Base-by-base conservation (phyloP, 305 asterid species). In the Caryopteris hybrid region DNA sequence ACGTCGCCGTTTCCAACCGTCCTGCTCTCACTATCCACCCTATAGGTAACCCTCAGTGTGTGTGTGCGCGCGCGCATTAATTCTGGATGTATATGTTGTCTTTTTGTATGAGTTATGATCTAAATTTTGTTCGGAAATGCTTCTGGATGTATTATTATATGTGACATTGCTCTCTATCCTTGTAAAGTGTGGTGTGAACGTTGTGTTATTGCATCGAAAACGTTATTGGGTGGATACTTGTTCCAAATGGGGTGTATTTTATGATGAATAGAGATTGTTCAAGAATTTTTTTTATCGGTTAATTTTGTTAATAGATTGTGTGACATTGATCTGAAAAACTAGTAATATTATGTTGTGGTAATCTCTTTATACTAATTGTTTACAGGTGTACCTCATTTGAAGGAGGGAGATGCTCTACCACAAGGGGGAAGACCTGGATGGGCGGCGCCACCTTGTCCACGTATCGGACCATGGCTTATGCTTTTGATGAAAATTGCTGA, bases 391-490 rank as follows among this genome's bases (percentile, higher is more conserved):
- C 98, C 98, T 0, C 98, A 92, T 84, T 75, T 90, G 71, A 85
- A 75, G 75, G 96, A 88, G 31, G 98, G 96, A 33, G 97, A 92
- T 74, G 89, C 72, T 64, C 78, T 81, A 46, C 96, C 97, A 14
- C 89, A 87, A 65, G 98, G 98, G 23, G 98, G 98, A 58, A 82
- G 42, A 71, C 88, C 97, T 0, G 93, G 96, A 67, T 92, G 98
- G 98, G 98, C 96, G 0, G 98, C 93, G 0, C 97, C 96, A 9
- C 98, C 98, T 13, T 83, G 84, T 83, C 95, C 98, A 3, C 84
- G 97, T 48, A 92, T 92, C 31, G 97, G 95, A 4, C 86, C 89
- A 3, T 92, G 97, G 98, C 74, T 92, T 69, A 56, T 82, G 61
- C 96, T 86, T 59, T 79, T 92, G 84, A 88, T 83, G 82, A 86